Percentiles rank a stretch among this genome's conserved stretches.
phyloP scores from a whole-genome alignment of 2,329 filamentous ascomycete species.

The Grosmannia clavigera region DNA sequence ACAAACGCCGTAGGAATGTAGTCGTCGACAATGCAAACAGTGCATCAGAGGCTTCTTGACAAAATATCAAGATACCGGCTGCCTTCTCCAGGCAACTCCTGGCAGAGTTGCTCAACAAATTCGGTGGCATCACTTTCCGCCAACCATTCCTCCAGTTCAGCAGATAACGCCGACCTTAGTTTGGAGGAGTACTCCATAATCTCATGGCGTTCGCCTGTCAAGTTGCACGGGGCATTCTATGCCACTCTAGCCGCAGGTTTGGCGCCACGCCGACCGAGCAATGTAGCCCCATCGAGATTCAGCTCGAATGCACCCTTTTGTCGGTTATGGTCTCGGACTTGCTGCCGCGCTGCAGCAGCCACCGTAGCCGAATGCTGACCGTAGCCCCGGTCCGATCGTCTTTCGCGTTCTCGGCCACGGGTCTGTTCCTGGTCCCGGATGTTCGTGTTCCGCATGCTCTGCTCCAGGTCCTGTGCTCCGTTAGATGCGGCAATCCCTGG shows the following conservation, averaged over 20 bases:
- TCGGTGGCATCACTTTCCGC: neutral
- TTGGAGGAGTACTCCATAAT: neutral
- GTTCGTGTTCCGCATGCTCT: constrained; percentile 74
- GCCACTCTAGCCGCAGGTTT: constrained; percentile 36
- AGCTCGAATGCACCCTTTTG: constrained; percentile 83
- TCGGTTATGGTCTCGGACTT: constrained; percentile 53
- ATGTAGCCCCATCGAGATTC: constrained; percentile 77
- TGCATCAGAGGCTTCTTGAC: neutral
- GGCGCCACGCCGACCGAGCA: constrained; percentile 60
- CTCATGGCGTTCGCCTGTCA: neutral
- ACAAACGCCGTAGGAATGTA: neutral
- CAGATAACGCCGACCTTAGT: neutral
- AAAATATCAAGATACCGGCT: neutral
- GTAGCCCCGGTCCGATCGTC: constrained; percentile 52
- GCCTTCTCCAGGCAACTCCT: neutral
- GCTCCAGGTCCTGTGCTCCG: constrained; percentile 60
- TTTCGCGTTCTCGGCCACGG: constrained; percentile 38
- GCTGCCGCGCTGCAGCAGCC: constrained; percentile 70
- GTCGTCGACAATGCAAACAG: neutral
- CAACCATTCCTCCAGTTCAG: neutral
- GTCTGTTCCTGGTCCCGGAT: constrained; percentile 49
- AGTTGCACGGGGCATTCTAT: constrained; percentile 11
- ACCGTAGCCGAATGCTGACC: constrained; percentile 80
- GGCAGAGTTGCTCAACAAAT: neutral
- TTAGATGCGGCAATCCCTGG: neutral